Evolutionary conservation across 805 yeast species (phyloP), one percentile per base, ranked within the genome.

Genomic region (Ascoidea asiatica): DNA sequence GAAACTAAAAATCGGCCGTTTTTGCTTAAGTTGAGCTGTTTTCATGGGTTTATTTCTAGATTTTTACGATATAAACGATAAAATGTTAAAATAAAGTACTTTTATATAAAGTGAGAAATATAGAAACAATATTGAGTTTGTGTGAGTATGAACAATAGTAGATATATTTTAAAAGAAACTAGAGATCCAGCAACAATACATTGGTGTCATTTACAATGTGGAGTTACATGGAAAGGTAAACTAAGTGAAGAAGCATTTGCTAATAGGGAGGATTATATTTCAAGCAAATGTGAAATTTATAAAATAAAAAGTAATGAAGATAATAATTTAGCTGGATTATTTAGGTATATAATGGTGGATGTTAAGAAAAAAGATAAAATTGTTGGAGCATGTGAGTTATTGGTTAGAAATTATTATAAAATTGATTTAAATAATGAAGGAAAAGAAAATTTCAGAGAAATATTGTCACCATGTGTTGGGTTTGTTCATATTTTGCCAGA

Each of bases 401-500:
- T 29, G 15, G 35, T 15, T 11, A 29, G 35, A 29, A 11, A 29
- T 15, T 29, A 29, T 29, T 29, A 29, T 15, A 29, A 29, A 15
- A 29, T 29, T 3, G 35, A 29, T 15, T 2, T 15, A 2, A 3
- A n/a, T n/a, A n/a, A n/a, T n/a, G n/a, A n/a, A n/a, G n/a, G n/a
- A n/a, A n/a, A n/a, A n/a, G n/a, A n/a, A n/a, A n/a, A n/a, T n/a
- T n/a, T n/a, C n/a, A n/a, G n/a, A n/a, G n/a, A n/a, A n/a, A n/a
- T n/a, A n/a, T n/a, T n/a, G n/a, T 37, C 50, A 1, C 45, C 59
- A 50, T 23, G 62, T 22, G 46, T 62, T 38, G 66, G 66, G 8
- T 57, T 64, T 3, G 66, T 62, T 5, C 60, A 45, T 46, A 59
- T 63, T 1, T 44, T 53, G 20, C 53, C 50, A 8, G 39, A 52